Base-by-base conservation (phyloP, 148 eudicot genomes). In the Mesembryanthemum crystallinum region DNA sequence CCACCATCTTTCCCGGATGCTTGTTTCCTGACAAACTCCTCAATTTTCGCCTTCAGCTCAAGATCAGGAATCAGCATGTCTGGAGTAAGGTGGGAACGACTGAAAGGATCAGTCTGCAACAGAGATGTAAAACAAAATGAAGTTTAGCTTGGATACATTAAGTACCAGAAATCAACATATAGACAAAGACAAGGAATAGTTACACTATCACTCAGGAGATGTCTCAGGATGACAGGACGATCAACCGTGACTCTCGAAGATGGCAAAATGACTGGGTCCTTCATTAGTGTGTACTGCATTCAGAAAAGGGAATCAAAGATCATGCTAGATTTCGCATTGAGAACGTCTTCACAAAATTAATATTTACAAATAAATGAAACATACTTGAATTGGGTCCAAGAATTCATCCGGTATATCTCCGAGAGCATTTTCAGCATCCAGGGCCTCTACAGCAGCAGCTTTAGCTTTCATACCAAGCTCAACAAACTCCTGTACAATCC, bases 371-470 rank as follows among this genome's bases (percentile, higher is more conserved):
- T 47, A 13, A 49, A 68, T 37, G 30, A 66, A 62, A 67, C 59
- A 76, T 77, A 92, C 99, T 77, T 95, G 99, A 80, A 95, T 95
- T 69, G 99, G 99, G 72, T 95, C 99, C 75, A 95, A 89, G 87
- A 95, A 95, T 84, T 95, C 99, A 80, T 95, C 99, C 3, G 99
- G 99, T 67, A 95, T 92, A 30, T 95, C 99, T 28, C 99, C 99
- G 64, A 95, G 94, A 86, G 86, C 85, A 72, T 89, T 94, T 83
- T 95, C 99, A 66, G 94, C 89, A 66, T 95, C 99, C 98, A 91
- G 77, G 69, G 99, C 99, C 76, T 92, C 99, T 20, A 85, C 84
- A 80, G 98, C 98, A 63, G 99, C 97, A 64, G 83, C 82, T 85
- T 87, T 88, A 73, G 97, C 90, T 85, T 91, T 95, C 64, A 62